Evolutionary conservation across 192 early-diverging fungal species (phyloP).

Genomic region (Entomortierella chlamydospora): DNA sequence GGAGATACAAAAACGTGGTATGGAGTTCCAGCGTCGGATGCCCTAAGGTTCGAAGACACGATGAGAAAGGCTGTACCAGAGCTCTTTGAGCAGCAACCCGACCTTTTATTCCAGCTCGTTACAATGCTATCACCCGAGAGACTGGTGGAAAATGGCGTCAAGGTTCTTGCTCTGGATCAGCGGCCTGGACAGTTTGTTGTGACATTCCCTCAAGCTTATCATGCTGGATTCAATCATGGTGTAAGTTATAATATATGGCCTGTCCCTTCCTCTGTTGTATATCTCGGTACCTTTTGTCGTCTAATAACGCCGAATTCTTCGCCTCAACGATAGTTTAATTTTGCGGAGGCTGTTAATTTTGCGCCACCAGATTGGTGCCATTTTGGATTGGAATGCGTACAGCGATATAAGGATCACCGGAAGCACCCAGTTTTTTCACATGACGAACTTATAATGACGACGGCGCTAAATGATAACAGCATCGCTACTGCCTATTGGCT

Average conservation of each 20-base stretch:
- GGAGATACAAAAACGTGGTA: slow-evolving; percentile 99
- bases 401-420: slow-evolving; percentile 82
- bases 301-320: too few species aligned
- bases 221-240: slow-evolving; percentile 98
- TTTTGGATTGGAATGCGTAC: slow-evolving; percentile 79
- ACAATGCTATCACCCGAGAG: slow-evolving; percentile 89
- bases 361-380: slow-evolving; percentile 92
- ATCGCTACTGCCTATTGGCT: slow-evolving; percentile 48
- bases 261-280: slow-evolving; percentile 3
- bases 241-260: slow-evolving; percentile 65
- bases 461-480: slow-evolving; percentile 55
- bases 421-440: slow-evolving; percentile 94
- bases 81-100: slow-evolving; percentile 89
- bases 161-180: slow-evolving; percentile 85
- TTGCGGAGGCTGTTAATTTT: slow-evolving; percentile 97
- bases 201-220: slow-evolving; percentile 94
- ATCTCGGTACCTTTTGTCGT: neutral
- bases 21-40: slow-evolving; percentile 86
- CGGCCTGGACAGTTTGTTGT: slow-evolving; percentile 95
- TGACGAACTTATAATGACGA: slow-evolving; percentile 85
- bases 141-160: slow-evolving; percentile 76
- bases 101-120: slow-evolving; percentile 92
- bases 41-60: slow-evolving; percentile 84
- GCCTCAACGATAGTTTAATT: slow-evolving; percentile 75
- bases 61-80: slow-evolving; percentile 87